phyloP scores from a whole-genome alignment of 73 alveolate species.

The Tetrahymena malaccensis region DNA sequence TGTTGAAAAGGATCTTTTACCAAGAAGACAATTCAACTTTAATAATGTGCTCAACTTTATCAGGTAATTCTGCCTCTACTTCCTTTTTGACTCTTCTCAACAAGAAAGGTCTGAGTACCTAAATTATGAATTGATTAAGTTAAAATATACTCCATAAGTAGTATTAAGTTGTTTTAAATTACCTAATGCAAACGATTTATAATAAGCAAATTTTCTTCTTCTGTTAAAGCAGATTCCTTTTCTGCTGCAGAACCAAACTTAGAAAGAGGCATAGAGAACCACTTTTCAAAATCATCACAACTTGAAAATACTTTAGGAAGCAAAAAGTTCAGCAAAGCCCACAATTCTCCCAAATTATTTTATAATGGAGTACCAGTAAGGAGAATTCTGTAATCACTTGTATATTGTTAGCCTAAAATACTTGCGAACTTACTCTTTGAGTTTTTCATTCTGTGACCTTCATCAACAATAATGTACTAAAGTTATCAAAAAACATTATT shows the following conservation, averaged over 20 bases:
- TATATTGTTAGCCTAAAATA: slow-evolving; percentile 86
- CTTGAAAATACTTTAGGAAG: slow-evolving; percentile 93
- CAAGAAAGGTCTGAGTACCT: slow-evolving; percentile 94
- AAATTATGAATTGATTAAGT: background rate
- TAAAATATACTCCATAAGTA: too few species aligned
- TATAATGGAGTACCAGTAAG: slow-evolving; percentile 98
- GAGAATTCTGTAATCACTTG: slow-evolving; percentile 86
- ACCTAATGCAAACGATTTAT: slow-evolving; percentile 91
- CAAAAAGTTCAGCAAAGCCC: slow-evolving; percentile 96
- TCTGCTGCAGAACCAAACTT: slow-evolving; percentile 49
- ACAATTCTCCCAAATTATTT: slow-evolving; percentile 93
- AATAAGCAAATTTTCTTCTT: slow-evolving; percentile 92
- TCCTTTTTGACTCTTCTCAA: slow-evolving; percentile 97
- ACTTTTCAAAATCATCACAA: slow-evolving; percentile 97
- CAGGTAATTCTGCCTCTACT: slow-evolving; percentile 96
- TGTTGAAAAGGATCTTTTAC: slow-evolving; percentile 89
- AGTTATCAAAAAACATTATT: slow-evolving; percentile 7
- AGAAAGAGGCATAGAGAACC: slow-evolving; percentile 95
- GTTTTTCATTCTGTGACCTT: slow-evolving; percentile 98
- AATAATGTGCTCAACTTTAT: slow-evolving; percentile 93
- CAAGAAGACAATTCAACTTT: slow-evolving; percentile 91
- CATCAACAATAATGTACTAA: slow-evolving; percentile 97
- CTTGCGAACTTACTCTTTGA: slow-evolving; percentile 90
- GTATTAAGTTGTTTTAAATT: too few species aligned
- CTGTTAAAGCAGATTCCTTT: slow-evolving; percentile 84